These are phyloP conservation scores for Tritrichomonas foetus DNA, from an alignment of 208 protist genomes.

Conservation along the genomic window DNA sequence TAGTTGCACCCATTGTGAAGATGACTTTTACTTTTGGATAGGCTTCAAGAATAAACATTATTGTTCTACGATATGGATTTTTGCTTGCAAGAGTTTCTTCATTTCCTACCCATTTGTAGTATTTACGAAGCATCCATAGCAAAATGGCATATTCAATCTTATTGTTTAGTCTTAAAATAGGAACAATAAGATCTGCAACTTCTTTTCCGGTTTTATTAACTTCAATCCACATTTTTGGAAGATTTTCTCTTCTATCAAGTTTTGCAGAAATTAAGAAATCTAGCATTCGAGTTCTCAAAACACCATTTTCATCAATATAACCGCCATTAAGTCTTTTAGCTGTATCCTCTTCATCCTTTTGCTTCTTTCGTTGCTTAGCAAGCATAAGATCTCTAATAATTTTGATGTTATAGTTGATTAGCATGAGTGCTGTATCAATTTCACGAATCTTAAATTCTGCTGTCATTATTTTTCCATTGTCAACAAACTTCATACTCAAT, in stretches of 20 bases:
- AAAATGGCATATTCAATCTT: not conserved
- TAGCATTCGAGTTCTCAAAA: not conserved
- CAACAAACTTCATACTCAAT: not conserved
- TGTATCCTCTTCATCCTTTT: not conserved
- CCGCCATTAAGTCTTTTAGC: not conserved
- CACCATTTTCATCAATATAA: conserved; percentile 15
- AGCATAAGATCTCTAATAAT: not conserved
- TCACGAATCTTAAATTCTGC: not conserved
- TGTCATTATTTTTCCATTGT: not conserved
- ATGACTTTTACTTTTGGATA: not conserved
- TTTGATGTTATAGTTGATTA: conserved; percentile 19
- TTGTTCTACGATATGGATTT: not conserved
- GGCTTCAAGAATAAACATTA: not conserved
- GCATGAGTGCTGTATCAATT: not conserved
- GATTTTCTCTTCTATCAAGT: not conserved
- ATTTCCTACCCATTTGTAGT: not conserved
- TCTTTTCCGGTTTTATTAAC: not conserved
- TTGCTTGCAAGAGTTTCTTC: not conserved
- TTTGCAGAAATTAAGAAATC: not conserved
- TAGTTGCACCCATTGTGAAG: not conserved
- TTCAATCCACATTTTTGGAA: not conserved
- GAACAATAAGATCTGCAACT: not conserved
- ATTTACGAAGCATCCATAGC: not conserved
- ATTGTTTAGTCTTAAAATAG: not conserved
- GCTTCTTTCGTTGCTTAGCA: not conserved